Evolutionary conservation across 2,329 filamentous ascomycete species (phyloP).

Genomic region (Xylariomycetidae sp.): DNA sequence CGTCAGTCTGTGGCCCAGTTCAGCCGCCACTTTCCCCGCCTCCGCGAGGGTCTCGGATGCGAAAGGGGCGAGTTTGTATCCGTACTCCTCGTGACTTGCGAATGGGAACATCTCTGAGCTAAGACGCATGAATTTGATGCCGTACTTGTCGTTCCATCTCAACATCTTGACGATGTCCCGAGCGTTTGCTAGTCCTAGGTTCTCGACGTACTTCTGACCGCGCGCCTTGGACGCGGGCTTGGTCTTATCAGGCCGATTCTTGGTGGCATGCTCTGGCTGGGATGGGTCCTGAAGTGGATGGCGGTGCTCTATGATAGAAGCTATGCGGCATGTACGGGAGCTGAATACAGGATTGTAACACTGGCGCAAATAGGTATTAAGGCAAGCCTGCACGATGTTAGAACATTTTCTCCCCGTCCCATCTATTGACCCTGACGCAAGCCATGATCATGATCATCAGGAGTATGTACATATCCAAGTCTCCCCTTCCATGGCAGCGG

Average conservation of each 20-base stretch:
- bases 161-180: constrained; percentile 80
- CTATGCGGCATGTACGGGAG: constrained; percentile 84
- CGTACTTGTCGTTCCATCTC: constrained; percentile 85
- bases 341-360: constrained; percentile 82
- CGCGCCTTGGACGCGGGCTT: constrained; percentile 59
- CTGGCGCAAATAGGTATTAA: constrained; percentile 84
- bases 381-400: constrained; percentile 56
- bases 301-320: constrained; percentile 83
- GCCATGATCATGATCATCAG: constrained; percentile 4
- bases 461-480: constrained; percentile 69
- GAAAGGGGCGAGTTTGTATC: constrained; percentile 79
- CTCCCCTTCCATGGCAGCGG: constrained; percentile 88
- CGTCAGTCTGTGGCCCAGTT: constrained; percentile 78
- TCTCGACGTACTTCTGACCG: constrained; percentile 69
- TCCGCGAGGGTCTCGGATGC: constrained; percentile 71
- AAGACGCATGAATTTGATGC: constrained; percentile 86
- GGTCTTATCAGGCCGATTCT: constrained; percentile 76
- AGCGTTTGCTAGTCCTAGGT: constrained; percentile 74
- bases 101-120: constrained; percentile 98
- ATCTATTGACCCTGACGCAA: neutral
- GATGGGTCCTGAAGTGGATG: constrained; percentile 71
- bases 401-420: no score
- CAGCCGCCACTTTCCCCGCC: constrained; percentile 67
- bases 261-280: constrained; percentile 72
- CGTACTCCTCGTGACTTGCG: constrained; percentile 80